A percentile compares a stretch with the other conserved stretches of the same genome.
These are phyloP conservation scores for Tricholoma matsutake DNA, from an alignment of 768 basidiomycete species.

Conservation along the genomic window DNA sequence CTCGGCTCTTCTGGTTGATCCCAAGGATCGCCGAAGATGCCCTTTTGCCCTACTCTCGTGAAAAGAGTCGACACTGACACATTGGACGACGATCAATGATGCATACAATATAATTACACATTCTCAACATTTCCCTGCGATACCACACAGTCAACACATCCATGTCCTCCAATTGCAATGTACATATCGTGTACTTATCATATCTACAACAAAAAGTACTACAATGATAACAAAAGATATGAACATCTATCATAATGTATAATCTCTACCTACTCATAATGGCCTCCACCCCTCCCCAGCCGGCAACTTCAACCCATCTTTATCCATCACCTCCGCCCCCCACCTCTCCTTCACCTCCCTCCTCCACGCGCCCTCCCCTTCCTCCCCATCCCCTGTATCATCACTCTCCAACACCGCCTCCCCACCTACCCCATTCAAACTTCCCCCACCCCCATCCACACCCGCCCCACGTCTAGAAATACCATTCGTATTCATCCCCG, in stretches of 20 bases:
- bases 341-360: slow-evolving; percentile 12
- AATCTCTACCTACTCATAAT: slow-evolving; percentile 1
- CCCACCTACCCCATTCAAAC: slow-evolving; percentile 26
- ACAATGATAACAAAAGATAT: too few relatives aligned
- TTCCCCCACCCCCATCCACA: neutral
- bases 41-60: too few relatives aligned
- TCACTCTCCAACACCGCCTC: slow-evolving; percentile 9
- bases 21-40: too few relatives aligned
- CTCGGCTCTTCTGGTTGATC: too few relatives aligned
- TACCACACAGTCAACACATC: too few relatives aligned
- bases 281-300: slow-evolving; percentile 38
- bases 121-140: too few relatives aligned
- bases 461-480: slow-evolving; percentile 1
- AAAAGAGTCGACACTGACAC: too few relatives aligned
- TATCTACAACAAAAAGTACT: too few relatives aligned
- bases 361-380: neutral
- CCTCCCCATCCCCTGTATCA: neutral
- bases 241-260: neutral
- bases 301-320: slow-evolving; percentile 62
- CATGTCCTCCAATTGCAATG: too few relatives aligned
- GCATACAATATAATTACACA: too few relatives aligned
- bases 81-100: too few relatives aligned
- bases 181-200: too few relatives aligned
- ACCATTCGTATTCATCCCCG: slow-evolving; percentile 37
- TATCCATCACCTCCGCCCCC: slow-evolving; percentile 23